A percentile compares a stretch with the other conserved stretches of the same genome.
Evolutionary conservation across 176 grass and related monocot genomes (phyloP).

Genomic region (Aegilops tauschii): DNA sequence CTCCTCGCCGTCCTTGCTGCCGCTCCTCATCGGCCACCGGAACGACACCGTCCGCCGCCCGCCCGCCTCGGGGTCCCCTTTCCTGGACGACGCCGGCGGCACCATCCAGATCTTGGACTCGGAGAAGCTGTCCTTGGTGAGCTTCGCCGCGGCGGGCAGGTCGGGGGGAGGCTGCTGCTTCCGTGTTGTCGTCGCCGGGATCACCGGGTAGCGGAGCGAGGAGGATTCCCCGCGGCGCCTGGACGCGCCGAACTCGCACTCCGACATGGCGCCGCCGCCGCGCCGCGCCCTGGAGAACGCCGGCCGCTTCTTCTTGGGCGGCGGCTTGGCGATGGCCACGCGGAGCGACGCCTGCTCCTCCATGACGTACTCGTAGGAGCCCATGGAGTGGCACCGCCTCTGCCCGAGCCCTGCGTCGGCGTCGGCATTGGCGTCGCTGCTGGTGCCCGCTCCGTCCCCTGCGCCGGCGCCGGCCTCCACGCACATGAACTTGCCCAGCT

Average conservation of each 20-base stretch:
- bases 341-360: conserved; percentile 55
- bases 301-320: conserved; percentile 65
- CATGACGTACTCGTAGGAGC: conserved; percentile 93
- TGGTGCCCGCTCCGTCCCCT: conserved; percentile 45
- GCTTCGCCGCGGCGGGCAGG: conserved; percentile 24
- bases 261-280: conserved; percentile 69
- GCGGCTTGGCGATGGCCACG: conserved; percentile 65
- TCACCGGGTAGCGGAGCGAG: conserved; percentile 35
- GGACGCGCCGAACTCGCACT: conserved; percentile 73
- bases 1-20: neutral
- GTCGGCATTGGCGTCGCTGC: conserved; percentile 22
- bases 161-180: neutral
- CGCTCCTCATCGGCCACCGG: conserved; percentile 44
- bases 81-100: conserved; percentile 11
- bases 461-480: conserved; percentile 33
- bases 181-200: neutral
- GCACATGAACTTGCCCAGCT: conserved; percentile 84
- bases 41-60: conserved; percentile 76
- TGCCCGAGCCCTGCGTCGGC: conserved; percentile 30
- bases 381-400: conserved; percentile 93
- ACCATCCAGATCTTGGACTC: conserved; percentile 88
- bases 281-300: conserved; percentile 32
- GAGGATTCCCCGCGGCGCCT: conserved; percentile 36
- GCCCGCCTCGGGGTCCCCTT: conserved; percentile 14
- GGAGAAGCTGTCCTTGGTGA: conserved; percentile 83